These are phyloP conservation scores for Physcomitrium patens DNA, from an alignment of 225 moss, liverwort and hornwort genomes.

Conservation along the genomic window DNA sequence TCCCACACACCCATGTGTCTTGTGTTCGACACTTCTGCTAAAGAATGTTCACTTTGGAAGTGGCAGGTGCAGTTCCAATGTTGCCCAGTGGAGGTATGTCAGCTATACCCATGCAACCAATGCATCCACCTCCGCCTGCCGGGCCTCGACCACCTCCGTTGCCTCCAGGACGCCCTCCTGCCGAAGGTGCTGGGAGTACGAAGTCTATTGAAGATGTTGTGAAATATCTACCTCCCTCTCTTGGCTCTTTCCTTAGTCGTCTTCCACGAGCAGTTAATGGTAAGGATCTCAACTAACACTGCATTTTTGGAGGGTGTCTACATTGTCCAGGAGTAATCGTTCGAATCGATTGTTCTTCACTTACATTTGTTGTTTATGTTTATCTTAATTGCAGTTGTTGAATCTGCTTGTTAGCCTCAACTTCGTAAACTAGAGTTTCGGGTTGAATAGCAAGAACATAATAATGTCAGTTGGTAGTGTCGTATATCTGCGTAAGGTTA, in stretches of 20 bases:
- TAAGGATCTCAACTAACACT: conserved; percentile 28
- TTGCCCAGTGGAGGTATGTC: conserved; percentile 53
- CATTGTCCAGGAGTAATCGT: not conserved
- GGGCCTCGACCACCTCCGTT: conserved; percentile 63
- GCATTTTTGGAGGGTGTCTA: not conserved
- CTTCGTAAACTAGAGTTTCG: not conserved
- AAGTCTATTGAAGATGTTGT: conserved; percentile 66
- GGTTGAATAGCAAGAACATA: not conserved
- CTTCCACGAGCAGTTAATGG: conserved; percentile 60
- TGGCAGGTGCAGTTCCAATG: conserved; percentile 42
- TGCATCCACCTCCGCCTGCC: conserved; percentile 58
- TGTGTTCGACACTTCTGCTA: not conserved
- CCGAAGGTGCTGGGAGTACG: conserved; percentile 41
- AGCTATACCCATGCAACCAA: conserved; percentile 52
- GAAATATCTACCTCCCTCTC: conserved; percentile 56
- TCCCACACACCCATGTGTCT: not conserved
- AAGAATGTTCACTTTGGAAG: not conserved
- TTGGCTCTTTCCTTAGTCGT: conserved; percentile 66
- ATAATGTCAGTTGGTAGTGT: not conserved
- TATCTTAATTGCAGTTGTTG: not conserved
- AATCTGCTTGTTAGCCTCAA: not conserved
- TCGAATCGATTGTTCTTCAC: not conserved
- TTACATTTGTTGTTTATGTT: not conserved
- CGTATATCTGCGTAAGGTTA: no score
- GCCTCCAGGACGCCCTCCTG: conserved; percentile 70